Conservation (phyloP, 345 rosid genomes). For the Combretum micranthum region DNA sequence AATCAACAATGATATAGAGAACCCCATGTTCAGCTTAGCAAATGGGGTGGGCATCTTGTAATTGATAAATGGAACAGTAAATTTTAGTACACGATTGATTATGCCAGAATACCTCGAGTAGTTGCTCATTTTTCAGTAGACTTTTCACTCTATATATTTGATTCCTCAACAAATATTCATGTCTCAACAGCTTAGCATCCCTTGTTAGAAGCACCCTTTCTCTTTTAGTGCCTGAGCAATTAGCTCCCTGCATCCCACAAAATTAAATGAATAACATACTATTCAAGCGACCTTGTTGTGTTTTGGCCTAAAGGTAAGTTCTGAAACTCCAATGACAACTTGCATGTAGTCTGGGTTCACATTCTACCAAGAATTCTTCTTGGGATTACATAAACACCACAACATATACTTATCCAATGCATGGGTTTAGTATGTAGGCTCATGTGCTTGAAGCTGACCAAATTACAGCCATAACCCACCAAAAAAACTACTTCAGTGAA, state of each 20-base stretch:
- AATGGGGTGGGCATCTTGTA: not conserved
- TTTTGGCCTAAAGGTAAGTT: no score
- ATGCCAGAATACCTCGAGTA: conserved; percentile 61
- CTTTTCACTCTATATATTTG: conserved; percentile 75
- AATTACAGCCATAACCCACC: no score
- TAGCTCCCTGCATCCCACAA: conserved; percentile 47
- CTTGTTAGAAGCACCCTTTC: conserved; percentile 80
- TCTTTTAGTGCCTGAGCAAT: conserved; percentile 73
- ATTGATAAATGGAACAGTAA: not conserved
- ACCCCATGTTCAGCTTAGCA: no score
- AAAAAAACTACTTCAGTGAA: no score
- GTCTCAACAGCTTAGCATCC: conserved; percentile 81
- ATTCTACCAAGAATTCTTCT: no score
- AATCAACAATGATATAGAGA: no score
- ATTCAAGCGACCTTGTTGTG: not conserved
- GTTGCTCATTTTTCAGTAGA: conserved; percentile 84
- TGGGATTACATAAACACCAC: no score
- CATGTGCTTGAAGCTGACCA: no score
- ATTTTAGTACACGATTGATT: not conserved
- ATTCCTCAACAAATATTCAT: conserved; percentile 63
- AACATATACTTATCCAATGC: no score
- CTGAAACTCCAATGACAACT: no score
- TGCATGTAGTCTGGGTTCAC: no score
- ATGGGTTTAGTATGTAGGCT: no score
- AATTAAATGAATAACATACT: conserved; percentile 2